Evolutionary conservation across 2,329 filamentous ascomycete genomes (phyloP).

Genomic region (Penicillium palitans): DNA sequence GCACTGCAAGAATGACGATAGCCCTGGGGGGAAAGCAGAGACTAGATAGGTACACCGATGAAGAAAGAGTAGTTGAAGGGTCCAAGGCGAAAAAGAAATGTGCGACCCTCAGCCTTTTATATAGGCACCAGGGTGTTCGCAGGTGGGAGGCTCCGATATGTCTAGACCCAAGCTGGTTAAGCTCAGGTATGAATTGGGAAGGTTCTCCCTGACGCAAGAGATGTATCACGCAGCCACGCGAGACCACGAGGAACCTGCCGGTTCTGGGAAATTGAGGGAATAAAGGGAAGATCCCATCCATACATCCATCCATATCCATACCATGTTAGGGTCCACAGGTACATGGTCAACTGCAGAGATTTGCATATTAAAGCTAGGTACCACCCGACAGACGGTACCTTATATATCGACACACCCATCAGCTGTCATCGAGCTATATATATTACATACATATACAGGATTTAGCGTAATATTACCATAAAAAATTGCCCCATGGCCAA

Average conservation of each 20-base stretch:
- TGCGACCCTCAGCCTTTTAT: background rate
- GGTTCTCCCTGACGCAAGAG: constrained; percentile 1
- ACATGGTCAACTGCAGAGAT: constrained; percentile 4
- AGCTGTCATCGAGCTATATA: no score
- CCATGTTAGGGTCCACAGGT: background rate
- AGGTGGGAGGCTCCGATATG: background rate
- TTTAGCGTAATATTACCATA: constrained; percentile 12
- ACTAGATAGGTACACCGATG: background rate
- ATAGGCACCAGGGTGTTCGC: background rate
- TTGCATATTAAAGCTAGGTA: constrained; percentile 7
- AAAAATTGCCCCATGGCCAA: constrained; percentile 4
- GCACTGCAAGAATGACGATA: background rate
- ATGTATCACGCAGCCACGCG: constrained; percentile 1
- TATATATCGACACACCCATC: background rate
- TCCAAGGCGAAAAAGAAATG: background rate
- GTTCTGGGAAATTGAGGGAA: constrained; percentile 3
- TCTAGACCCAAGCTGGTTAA: background rate
- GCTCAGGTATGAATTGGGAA: constrained; percentile 3
- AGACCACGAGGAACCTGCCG: background rate
- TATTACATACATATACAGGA: constrained; percentile 7
- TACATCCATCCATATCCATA: background rate
- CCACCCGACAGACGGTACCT: background rate
- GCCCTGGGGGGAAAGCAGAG: background rate
- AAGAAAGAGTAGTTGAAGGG: background rate
- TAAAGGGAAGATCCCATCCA: constrained; percentile 1